Evolutionary conservation across 164 flowering plant genomes (phyloP).

Genomic region (Tetrastigma voinierianum): DNA sequence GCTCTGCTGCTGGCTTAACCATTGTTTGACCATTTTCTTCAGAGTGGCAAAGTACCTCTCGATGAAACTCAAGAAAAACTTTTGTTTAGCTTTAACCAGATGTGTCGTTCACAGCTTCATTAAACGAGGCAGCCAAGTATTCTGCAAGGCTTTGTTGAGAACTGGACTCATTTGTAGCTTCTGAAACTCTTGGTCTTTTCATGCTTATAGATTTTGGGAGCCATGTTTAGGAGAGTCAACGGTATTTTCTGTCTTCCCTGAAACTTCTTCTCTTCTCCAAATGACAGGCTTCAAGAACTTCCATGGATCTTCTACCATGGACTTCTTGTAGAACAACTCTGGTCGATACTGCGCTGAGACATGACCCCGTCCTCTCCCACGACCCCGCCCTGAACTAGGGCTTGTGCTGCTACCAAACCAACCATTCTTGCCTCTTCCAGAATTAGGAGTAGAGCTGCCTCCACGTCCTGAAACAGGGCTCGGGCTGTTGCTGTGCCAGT

Average conservation of each 20-base stretch:
- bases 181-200: constrained; percentile 39
- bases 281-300: constrained; percentile 49
- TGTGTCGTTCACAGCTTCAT: constrained; percentile 38
- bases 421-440: constrained; percentile 36
- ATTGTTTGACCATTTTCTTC: too few relatives aligned
- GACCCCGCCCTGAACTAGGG: constrained; percentile 28
- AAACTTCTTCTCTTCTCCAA: constrained; percentile 22
- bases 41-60: background rate
- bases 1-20: too few relatives aligned
- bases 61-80: background rate
- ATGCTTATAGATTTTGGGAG: constrained; percentile 41
- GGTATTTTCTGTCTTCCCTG: background rate
- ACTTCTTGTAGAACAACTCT: constrained; percentile 43
- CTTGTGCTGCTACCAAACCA: constrained; percentile 20
- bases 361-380: constrained; percentile 41
- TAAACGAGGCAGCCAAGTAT: constrained; percentile 56
- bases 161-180: constrained; percentile 21
- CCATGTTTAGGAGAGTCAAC: constrained; percentile 30
- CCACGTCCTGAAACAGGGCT: constrained; percentile 26
- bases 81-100: constrained; percentile 11
- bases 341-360: constrained; percentile 36
- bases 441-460: constrained; percentile 22
- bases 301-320: constrained; percentile 93
- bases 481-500: constrained; percentile 18
- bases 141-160: constrained; percentile 63